Base-by-base conservation (phyloP, 202 grass and related monocot genomes). In the Digitaria exilis region DNA sequence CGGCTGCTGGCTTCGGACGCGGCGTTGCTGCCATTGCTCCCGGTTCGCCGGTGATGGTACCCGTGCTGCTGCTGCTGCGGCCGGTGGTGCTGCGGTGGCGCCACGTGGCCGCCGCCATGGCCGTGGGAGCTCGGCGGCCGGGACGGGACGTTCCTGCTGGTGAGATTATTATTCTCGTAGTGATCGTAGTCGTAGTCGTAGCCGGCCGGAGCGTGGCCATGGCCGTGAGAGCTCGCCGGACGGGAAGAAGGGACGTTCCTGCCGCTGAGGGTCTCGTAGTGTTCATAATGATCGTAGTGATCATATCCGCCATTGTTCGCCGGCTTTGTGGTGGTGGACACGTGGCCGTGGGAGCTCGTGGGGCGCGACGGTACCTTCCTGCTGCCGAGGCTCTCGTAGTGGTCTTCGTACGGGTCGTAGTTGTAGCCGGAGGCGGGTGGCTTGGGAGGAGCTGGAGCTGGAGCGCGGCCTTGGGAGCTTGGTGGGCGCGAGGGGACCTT, bases 241-340 rank as follows among this genome's bases (percentile, higher is more conserved):
- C 88, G 48, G 10, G 83, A 82, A n/a, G 83, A 82, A 0, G 78
- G 11, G 64, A 63, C 82, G 2, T 64, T 81, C 77, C 67, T 6
- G 22, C 87, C 64, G 63, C 84, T 67, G 19, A 82, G 73, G 46
- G 71, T 89, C 48, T 89, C 83, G 73, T 89, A 90, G 84, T 90
- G 74, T 66, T 90, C 79, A 73, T 90, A 86, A 19, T 83, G 88
- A 42, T 90, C 88, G 73, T 73, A n/a, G n/a, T n/a, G n/a, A n/a
- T n/a, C n/a, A n/a, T n/a, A n/a, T n/a, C n/a, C n/a, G n/a, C n/a
- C n/a, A n/a, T n/a, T n/a, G n/a, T n/a, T n/a, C n/a, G n/a, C n/a
- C n/a, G n/a, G n/a, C n/a, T n/a, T n/a, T n/a, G n/a, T n/a, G n/a
- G n/a, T n/a, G n/a, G n/a, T n/a, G n/a, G n/a, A n/a, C n/a, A n/a